Base-by-base conservation (phyloP, 2,329 filamentous ascomycete species). In the Pseudogymnoascus sp. region DNA sequence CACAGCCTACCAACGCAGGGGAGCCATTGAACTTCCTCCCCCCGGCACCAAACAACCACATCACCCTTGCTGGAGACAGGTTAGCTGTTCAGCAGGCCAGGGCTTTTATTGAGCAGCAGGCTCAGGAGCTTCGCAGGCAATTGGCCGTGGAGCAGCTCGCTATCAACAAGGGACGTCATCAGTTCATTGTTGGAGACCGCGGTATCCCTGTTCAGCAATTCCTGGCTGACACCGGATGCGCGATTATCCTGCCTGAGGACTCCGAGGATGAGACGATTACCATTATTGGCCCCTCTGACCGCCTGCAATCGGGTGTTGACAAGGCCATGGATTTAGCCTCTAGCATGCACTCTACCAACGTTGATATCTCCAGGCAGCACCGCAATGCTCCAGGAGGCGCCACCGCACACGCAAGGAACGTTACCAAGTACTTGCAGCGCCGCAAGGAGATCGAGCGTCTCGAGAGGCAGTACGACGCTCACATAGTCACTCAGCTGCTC, bases 111-210 rank as follows among this genome's bases (percentile, higher is more conserved):
- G 92, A 97, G 76, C 86, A 86, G 59, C 84, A 88, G 64, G 91
- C 87, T 5, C 84, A 88, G 65, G 84, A 93, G 72, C 83, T 99
- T 21, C 86, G 88, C 68, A 84, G 85, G 64, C 86, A 90, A 73
- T 80, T 97, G 60, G 85, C 88, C 43, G 80, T 95, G 59, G 86
- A 95, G 69, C 88, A 96, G 75, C 80, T 92, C 43, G 84, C 88
- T 5, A 91, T 97, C 69, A 89, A 93, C 75, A 88, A 88, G 66
- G 91, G 91, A 59, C 87, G 91, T 61, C 95, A 97, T 74, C 93
- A 96, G 74, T 97, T 97, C 79, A 95, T 99, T 72, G 87, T 96
- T 66, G 93, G 93, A 61, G 87, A 93, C 66, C 84, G 88, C 66
- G 92, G 90, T 65, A 84, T 90, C 66, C 87, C 90, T 16, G 81